These are phyloP conservation scores for Candida khao-thaluensis DNA, from an alignment of 805 yeast species.

Conservation along the genomic window DNA sequence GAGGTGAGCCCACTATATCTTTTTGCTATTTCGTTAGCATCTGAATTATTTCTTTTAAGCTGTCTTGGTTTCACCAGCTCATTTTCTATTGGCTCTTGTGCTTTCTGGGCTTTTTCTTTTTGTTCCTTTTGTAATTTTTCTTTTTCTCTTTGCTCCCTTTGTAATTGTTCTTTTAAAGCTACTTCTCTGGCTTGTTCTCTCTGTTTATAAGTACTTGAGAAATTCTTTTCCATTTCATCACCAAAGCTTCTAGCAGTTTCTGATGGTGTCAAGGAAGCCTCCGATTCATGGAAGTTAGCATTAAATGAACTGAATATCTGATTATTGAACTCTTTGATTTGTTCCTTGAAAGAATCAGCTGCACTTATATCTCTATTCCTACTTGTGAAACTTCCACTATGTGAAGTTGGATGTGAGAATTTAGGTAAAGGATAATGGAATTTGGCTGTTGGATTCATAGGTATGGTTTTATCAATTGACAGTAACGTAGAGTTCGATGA, in stretches of 20 bases:
- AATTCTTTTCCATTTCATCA: constrained; percentile 22
- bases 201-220: constrained; percentile 8
- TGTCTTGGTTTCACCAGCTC: background rate
- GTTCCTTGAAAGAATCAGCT: constrained; percentile 15
- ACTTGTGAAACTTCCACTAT: constrained; percentile 12
- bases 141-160: background rate
- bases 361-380: constrained; percentile 15
- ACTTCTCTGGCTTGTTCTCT: background rate
- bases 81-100: background rate
- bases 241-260: constrained; percentile 28
- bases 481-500: constrained; percentile 15
- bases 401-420: constrained; percentile 2
- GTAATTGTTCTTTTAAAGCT: background rate
- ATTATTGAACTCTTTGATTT: constrained; percentile 13
- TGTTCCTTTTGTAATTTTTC: background rate
- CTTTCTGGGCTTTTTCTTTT: background rate
- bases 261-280: constrained; percentile 27
- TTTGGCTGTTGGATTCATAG: background rate
- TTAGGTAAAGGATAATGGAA: constrained; percentile 8
- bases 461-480: background rate
- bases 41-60: constrained; percentile 4
- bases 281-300: constrained; percentile 17
- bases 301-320: constrained; percentile 10
- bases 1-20: constrained; percentile 19
- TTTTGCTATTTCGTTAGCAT: constrained; percentile 10